Evolutionary conservation across 164 flowering plant species (phyloP).

Genomic region (Echeveria elegans): DNA sequence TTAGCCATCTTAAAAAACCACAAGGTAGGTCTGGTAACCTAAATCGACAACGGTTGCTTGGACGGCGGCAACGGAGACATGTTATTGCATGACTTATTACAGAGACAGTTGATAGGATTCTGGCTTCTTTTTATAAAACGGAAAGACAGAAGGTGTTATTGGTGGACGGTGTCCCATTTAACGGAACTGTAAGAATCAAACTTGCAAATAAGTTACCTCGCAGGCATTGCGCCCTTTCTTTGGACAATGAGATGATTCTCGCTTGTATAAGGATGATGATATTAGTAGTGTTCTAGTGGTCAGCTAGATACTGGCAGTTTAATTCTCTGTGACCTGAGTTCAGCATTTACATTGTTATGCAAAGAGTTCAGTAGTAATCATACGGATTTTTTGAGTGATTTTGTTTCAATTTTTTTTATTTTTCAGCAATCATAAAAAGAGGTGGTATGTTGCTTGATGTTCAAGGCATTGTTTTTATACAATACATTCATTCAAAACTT

Average conservation of each 20-base stretch:
- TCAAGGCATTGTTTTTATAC: background rate
- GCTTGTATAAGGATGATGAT: too few relatives aligned
- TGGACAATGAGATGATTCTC: too few relatives aligned
- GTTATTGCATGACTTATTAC: background rate
- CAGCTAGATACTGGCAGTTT: too few relatives aligned
- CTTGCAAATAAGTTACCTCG: background rate
- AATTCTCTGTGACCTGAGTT: too few relatives aligned
- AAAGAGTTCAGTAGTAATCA: too few relatives aligned
- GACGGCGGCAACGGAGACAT: background rate
- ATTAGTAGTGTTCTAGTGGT: too few relatives aligned
- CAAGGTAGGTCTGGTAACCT: slow-evolving; percentile 1
- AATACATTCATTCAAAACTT: too few relatives aligned
- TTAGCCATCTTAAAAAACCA: slow-evolving; percentile 15
- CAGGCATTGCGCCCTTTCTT: too few relatives aligned
- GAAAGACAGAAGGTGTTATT: background rate
- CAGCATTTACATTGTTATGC: too few relatives aligned
- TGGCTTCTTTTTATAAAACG: background rate
- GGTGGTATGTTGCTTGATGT: background rate
- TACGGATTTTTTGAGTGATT: too few relatives aligned
- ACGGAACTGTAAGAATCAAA: background rate
- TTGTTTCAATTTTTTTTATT: too few relatives aligned
- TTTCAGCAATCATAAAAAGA: too few relatives aligned
- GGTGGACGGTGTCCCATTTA: background rate
- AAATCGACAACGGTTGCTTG: background rate
- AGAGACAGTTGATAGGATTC: background rate